Conservation (phyloP, 495 filamentous ascomycete species). For the Melanomma pulvis-pyrius region DNA sequence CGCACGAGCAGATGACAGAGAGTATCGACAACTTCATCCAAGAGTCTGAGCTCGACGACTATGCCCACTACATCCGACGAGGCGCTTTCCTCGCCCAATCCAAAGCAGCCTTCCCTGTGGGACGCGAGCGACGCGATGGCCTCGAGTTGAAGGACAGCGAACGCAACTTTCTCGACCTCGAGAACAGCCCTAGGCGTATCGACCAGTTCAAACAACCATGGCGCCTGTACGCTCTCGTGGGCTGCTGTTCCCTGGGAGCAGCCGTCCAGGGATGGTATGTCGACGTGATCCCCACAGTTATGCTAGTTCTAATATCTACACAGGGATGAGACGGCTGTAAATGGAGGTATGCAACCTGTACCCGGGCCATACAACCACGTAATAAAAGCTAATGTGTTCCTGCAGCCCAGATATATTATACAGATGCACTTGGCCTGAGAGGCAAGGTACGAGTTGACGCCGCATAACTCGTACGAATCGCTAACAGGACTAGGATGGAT, state of each 20-base stretch:
- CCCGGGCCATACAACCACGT: neutral
- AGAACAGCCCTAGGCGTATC: slow-evolving; percentile 18
- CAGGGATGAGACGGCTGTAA: no score
- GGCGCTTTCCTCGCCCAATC: slow-evolving; percentile 29
- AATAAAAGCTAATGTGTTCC: slow-evolving; percentile 71
- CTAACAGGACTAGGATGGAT: neutral
- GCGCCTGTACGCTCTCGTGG: slow-evolving; percentile 22
- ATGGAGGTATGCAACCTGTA: no score
- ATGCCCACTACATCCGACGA: slow-evolving; percentile 22
- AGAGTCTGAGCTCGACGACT: slow-evolving; percentile 19
- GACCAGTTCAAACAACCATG: slow-evolving; percentile 26
- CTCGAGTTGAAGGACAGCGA: slow-evolving; percentile 13
- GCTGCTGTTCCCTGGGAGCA: slow-evolving; percentile 18
- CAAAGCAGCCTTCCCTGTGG: slow-evolving; percentile 17
- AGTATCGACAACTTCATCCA: slow-evolving; percentile 20
- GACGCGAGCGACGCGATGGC: slow-evolving; percentile 12
- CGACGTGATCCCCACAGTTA: neutral
- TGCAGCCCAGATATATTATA: slow-evolving; percentile 72
- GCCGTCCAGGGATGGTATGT: slow-evolving; percentile 30
- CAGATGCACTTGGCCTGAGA: slow-evolving; percentile 69
- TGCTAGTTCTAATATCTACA: no score
- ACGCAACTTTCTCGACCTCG: slow-evolving; percentile 20
- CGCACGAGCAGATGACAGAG: slow-evolving; percentile 16
- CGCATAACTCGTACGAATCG: neutral
- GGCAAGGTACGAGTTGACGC: slow-evolving; percentile 11